phyloP scores from a whole-genome alignment of 306 rosid species.

The Cucumis cinereus region DNA sequence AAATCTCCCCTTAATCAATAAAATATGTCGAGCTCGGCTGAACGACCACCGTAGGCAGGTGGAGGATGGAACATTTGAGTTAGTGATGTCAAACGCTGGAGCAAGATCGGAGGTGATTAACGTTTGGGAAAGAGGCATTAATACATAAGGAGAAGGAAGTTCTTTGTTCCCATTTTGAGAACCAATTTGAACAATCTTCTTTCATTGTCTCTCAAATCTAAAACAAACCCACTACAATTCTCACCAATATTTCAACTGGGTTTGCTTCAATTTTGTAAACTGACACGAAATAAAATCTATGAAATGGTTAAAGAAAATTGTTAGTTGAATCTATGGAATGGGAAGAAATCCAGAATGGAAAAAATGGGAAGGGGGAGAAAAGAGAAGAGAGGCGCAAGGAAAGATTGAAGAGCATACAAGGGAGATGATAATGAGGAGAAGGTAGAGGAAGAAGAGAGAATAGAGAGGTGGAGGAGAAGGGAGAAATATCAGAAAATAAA shows the following conservation, averaged over 20 bases:
- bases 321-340: no score
- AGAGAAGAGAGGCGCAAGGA: slow-evolving; percentile 31
- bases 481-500: no score
- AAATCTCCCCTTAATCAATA: slow-evolving; percentile 67
- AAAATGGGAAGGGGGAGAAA: no score
- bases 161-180: slow-evolving; percentile 70
- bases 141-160: slow-evolving; percentile 63
- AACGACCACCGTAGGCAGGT: background rate
- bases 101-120: slow-evolving; percentile 93
- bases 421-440: no score
- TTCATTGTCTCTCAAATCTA: slow-evolving; percentile 35
- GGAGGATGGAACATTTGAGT: slow-evolving; percentile 14
- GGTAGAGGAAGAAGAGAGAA: no score
- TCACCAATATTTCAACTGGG: background rate
- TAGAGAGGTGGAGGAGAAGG: no score
- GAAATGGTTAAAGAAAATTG: background rate
- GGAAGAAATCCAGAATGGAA: slow-evolving; percentile 17
- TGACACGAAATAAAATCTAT: background rate
- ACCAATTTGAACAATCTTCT: slow-evolving; percentile 86
- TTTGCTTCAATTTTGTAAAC: background rate
- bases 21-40: slow-evolving; percentile 63
- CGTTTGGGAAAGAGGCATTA: slow-evolving; percentile 87
- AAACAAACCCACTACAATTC: slow-evolving; percentile 1
- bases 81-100: slow-evolving; percentile 64
- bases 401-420: no score